Evolutionary conservation across 306 rosid genomes (phyloP).

Genomic region (Sechiopsis laciniata): DNA sequence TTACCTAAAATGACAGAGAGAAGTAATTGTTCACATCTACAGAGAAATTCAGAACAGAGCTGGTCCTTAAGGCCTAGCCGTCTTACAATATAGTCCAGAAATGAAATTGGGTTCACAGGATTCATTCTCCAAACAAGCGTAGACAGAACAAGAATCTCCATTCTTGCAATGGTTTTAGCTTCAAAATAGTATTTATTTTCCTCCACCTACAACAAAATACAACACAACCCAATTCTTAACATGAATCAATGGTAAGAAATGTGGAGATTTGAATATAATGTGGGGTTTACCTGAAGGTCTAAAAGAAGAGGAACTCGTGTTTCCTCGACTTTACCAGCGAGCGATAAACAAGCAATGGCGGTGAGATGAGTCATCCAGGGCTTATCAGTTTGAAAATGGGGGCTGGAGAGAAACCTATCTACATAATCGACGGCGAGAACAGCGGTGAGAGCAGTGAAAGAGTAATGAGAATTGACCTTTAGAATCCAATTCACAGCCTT

Average conservation of each 20-base stretch:
- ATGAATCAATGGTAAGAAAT: not conserved
- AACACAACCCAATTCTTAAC: not conserved
- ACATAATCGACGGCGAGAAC: constrained; percentile 72
- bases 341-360: constrained; percentile 72
- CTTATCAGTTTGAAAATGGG: constrained; percentile 43
- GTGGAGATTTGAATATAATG: not conserved
- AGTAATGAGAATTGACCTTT: constrained; percentile 51
- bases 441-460: constrained; percentile 67
- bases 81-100: constrained; percentile 58
- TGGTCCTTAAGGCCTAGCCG: constrained; percentile 59
- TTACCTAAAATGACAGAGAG: constrained; percentile 56
- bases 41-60: constrained; percentile 58
- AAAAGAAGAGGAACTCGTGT: constrained; percentile 70
- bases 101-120: constrained; percentile 69
- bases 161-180: constrained; percentile 62
- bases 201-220: constrained; percentile 47
- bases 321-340: constrained; percentile 90
- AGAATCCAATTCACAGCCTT: constrained; percentile 67
- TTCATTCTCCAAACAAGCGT: constrained; percentile 89
- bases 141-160: constrained; percentile 88
- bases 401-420: constrained; percentile 54
- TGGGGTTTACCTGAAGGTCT: constrained; percentile 55
- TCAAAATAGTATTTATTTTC: constrained; percentile 55
- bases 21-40: constrained; percentile 47
- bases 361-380: constrained; percentile 91